A percentile compares a stretch with the other conserved stretches of the same genome.
phyloP scores from a whole-genome alignment of 768 basidiomycete species.

The Auricularia auricula-judae region DNA sequence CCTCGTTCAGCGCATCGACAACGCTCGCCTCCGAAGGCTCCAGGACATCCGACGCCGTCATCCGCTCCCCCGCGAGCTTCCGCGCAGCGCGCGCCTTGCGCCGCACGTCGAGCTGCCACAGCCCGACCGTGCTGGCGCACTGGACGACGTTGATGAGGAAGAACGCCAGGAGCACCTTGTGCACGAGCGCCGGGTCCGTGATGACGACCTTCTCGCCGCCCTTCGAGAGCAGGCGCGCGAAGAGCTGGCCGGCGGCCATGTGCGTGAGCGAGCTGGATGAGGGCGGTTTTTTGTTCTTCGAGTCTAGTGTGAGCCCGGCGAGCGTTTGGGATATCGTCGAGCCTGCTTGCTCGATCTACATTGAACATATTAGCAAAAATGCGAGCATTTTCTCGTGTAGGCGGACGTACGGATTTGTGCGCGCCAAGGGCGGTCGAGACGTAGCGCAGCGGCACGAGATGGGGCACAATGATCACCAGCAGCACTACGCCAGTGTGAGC shows the following conservation, averaged over 20 bases:
- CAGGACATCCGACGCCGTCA: conserved; percentile 1
- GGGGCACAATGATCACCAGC: conserved; percentile 63
- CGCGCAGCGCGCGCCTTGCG: conserved; percentile 1
- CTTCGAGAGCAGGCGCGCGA: neutral
- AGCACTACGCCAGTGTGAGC: conserved; percentile 34
- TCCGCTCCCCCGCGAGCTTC: neutral
- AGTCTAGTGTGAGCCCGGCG: conserved; percentile 59
- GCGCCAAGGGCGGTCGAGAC: conserved; percentile 69
- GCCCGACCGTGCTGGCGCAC: conserved; percentile 34
- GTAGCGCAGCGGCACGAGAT: conserved; percentile 57
- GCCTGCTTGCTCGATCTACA: conserved; percentile 63
- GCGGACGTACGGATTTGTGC: conserved; percentile 56
- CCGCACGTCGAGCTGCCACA: conserved; percentile 36
- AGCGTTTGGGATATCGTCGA: conserved; percentile 63
- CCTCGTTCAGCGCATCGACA: neutral
- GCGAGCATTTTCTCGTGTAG: neutral
- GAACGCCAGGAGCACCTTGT: conserved; percentile 47
- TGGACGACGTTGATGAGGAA: conserved; percentile 47
- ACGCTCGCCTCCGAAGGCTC: neutral
- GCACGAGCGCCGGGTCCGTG: conserved; percentile 25
- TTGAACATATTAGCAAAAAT: neutral
- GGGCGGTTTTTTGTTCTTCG: conserved; percentile 18
- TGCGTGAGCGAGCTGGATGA: conserved; percentile 10
- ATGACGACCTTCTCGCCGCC: neutral
- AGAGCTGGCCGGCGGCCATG: conserved; percentile 7